Evolutionary conservation across 2,329 filamentous ascomycete species (phyloP), one percentile per base, ranked within the genome.

Genomic region (Colletotrichum sojae): DNA sequence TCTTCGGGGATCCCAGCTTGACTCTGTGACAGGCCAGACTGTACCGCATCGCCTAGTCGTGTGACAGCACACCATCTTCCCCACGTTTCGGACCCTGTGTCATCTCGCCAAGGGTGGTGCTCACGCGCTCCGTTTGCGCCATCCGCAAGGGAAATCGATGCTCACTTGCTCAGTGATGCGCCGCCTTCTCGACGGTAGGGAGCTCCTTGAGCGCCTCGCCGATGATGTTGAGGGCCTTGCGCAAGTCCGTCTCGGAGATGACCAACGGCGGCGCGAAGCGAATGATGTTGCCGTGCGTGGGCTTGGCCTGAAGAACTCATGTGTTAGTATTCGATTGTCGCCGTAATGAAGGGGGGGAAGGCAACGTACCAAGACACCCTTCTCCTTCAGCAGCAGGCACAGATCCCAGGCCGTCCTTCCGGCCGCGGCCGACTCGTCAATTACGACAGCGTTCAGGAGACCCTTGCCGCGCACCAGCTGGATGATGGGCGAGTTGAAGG

Each of bases 241-340:
- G 87, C 73, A 99, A 91, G 83, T 99, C 90, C 69, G 91, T 88
- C 77, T 98, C 94, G 27, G 91, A 94, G 76, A 99, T 98, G 73
- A 99, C 94, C 63, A 99, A 86, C 20, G 96, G 96, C 54, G 96
- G 96, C n/a, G 96, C 96, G 71, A 99, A 92, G 67, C 96, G 93
- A 79, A 99, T 99, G 80, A 99, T 98, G 82, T 98, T 98, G 78
- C 97, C 92, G 82, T 99, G 96, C 6, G 96, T 99, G 36, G 96
- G 96, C 88, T 99, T 99, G 76, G 96, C 96, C 94, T 97, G 79
- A 77, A 69, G 36, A 66, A 64, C 73, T 40, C 13, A 71, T 53
- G 52, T 36, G 69, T 75, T 63, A 76, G 71, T 53, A 13, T 4
- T 18, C 52, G 48, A 6, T 8, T 2, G 40, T 20, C 15, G 39